Percentiles rank a stretch among this genome's conserved stretches.
Evolutionary conservation across 768 basidiomycete genomes (phyloP).

Genomic region (Lactarius psammicola): DNA sequence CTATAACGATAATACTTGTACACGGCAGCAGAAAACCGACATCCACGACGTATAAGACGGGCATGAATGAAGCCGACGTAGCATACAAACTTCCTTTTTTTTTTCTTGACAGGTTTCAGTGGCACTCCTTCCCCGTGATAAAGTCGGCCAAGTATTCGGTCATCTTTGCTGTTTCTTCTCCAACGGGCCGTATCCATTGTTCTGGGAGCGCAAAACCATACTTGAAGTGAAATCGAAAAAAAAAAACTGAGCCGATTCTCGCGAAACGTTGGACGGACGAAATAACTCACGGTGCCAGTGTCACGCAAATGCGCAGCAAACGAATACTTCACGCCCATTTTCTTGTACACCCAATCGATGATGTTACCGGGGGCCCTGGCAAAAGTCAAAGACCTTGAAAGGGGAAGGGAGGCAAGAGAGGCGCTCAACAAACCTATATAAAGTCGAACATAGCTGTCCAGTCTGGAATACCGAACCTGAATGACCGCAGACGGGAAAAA

Average conservation of each 20-base stretch:
- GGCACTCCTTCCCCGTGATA: conserved; percentile 44
- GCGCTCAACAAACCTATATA: conserved; percentile 43
- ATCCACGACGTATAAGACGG: not conserved
- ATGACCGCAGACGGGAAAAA: not conserved
- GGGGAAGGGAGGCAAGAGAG: not conserved
- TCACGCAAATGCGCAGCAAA: conserved; percentile 67
- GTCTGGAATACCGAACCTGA: conserved; percentile 34
- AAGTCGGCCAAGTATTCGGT: conserved; percentile 67
- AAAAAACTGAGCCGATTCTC: conserved; percentile 7
- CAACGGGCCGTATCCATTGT: conserved; percentile 71
- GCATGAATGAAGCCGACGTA: not conserved
- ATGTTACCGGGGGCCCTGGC: conserved; percentile 56
- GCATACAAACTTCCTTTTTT: not conserved
- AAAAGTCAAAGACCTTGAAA: conserved; percentile 5
- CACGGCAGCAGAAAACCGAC: not conserved
- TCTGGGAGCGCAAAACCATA: conserved; percentile 77
- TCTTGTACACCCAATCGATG: conserved; percentile 64
- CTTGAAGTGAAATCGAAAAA: conserved; percentile 42
- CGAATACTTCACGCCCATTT: conserved; percentile 56
- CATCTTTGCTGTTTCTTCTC: conserved; percentile 70
- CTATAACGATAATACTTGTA: not conserved
- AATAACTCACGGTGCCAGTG: conserved; percentile 59
- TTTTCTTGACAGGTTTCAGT: not conserved
- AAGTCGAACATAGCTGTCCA: conserved; percentile 45
- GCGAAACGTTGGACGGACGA: too few relatives aligned